Evolutionary conservation across 441 rosid genomes (phyloP).

Genomic region (Croton setiger): DNA sequence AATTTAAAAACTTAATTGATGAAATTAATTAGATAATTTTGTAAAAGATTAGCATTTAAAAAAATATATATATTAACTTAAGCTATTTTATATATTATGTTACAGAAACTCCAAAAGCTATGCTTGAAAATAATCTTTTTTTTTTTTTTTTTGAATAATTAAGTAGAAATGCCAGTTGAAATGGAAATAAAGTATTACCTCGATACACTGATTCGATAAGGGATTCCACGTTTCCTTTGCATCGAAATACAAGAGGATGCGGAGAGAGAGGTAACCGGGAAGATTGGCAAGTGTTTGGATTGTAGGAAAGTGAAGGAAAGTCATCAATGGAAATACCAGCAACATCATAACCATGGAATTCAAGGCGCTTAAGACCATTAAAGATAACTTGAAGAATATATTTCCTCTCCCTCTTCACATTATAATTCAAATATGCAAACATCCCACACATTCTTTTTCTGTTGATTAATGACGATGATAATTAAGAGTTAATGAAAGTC

Average conservation of each 20-base stretch:
- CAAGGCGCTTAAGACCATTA: conserved; percentile 85
- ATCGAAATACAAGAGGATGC: conserved; percentile 63
- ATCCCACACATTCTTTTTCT: conserved; percentile 68
- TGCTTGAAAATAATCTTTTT: too few species aligned
- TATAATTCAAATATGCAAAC: conserved; percentile 77
- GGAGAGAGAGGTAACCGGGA: neutral
- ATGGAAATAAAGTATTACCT: conserved; percentile 33
- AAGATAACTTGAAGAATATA: conserved; percentile 72
- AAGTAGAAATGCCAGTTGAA: neutral
- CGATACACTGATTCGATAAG: conserved; percentile 74
- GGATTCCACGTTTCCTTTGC: conserved; percentile 79
- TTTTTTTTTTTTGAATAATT: too few species aligned
- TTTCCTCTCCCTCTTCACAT: conserved; percentile 58
- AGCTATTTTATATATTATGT: too few species aligned
- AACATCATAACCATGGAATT: conserved; percentile 85
- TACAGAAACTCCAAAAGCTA: too few species aligned
- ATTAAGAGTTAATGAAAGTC: neutral
- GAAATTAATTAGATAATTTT: too few species aligned
- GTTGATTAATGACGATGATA: too few species aligned
- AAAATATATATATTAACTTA: too few species aligned
- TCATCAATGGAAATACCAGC: conserved; percentile 73
- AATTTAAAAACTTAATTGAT: too few species aligned
- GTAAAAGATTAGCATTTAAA: too few species aligned
- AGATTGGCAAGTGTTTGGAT: neutral
- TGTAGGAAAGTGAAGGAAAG: conserved; percentile 17